Evolutionary conservation across 139 green algal genomes (phyloP).

Genomic region (Asterochloris sp.): DNA sequence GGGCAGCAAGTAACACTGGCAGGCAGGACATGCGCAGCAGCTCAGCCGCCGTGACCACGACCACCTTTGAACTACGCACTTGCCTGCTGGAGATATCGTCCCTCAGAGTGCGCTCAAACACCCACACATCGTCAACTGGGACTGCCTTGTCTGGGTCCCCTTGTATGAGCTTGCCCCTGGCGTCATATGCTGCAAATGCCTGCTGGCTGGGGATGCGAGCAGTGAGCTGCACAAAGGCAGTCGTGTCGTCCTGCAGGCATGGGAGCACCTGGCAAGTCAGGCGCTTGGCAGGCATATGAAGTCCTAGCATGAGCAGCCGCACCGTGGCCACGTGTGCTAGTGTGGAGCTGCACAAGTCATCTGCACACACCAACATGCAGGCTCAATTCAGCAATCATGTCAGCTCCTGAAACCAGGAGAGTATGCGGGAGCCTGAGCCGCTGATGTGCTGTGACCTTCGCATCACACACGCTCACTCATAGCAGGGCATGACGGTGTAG

Average conservation of each 20-base stretch:
- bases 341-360: too few relatives aligned
- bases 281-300: too few relatives aligned
- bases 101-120: constrained; percentile 43
- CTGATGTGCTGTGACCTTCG: background rate
- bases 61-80: background rate
- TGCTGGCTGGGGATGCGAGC: constrained; percentile 36
- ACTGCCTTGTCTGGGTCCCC: constrained; percentile 24
- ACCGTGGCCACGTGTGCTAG: background rate
- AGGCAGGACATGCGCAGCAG: too few relatives aligned
- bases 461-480: background rate
- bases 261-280: background rate
- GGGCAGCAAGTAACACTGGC: too few relatives aligned
- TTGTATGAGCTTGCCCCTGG: constrained; percentile 24
- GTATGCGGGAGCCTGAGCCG: background rate
- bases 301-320: background rate
- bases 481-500: background rate
- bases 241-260: constrained; percentile 35
- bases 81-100: constrained; percentile 2
- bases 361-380: background rate
- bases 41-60: too few relatives aligned
- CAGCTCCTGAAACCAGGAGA: background rate
- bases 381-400: background rate
- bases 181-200: constrained; percentile 40
- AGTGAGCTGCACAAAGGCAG: constrained; percentile 48
- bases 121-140: constrained; percentile 43